These are phyloP conservation scores for Alternaria conjuncta DNA, from an alignment of 2,329 filamentous ascomycete species.

Conservation along the genomic window DNA sequence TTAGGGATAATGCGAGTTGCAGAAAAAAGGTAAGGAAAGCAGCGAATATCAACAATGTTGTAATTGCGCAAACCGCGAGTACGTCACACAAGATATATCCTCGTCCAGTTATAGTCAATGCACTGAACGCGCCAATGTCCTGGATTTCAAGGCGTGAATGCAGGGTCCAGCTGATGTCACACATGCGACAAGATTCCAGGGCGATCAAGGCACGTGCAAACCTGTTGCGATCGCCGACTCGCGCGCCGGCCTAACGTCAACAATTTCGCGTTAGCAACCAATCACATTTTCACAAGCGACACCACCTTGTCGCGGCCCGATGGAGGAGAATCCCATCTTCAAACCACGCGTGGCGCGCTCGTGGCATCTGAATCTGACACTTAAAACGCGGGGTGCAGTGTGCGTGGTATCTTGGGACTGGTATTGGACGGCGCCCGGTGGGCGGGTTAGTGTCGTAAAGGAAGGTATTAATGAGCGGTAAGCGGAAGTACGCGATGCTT, in stretches of 20 bases:
- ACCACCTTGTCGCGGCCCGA: conserved; percentile 22
- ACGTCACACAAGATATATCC: conserved; percentile 16
- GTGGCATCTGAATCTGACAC: conserved; percentile 17
- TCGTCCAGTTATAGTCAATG: conserved; percentile 25
- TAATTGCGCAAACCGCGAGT: not conserved
- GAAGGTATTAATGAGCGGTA: conserved; percentile 7
- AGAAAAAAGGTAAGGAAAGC: not conserved
- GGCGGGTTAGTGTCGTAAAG: conserved; percentile 1
- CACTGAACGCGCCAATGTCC: conserved; percentile 7
- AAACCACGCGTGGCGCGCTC: conserved; percentile 27
- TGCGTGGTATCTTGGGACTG: conserved; percentile 1
- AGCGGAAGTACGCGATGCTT: conserved; percentile 4
- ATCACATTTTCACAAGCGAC: conserved; percentile 18
- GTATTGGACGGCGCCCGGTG: conserved; percentile 8
- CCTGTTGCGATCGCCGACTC: conserved; percentile 25
- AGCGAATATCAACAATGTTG: not conserved
- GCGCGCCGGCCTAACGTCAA: conserved; percentile 14
- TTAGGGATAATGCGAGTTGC: not conserved
- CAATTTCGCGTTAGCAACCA: conserved; percentile 24
- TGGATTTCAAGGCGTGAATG: conserved; percentile 22
- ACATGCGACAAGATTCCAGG: conserved; percentile 23
- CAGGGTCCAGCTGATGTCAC: conserved; percentile 43
- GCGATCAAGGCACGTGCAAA: conserved; percentile 10
- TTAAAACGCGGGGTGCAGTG: not conserved
- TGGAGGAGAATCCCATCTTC: conserved; percentile 15